Conservation (phyloP, 2,329 filamentous ascomycete species). For the Penicillium sp. region DNA sequence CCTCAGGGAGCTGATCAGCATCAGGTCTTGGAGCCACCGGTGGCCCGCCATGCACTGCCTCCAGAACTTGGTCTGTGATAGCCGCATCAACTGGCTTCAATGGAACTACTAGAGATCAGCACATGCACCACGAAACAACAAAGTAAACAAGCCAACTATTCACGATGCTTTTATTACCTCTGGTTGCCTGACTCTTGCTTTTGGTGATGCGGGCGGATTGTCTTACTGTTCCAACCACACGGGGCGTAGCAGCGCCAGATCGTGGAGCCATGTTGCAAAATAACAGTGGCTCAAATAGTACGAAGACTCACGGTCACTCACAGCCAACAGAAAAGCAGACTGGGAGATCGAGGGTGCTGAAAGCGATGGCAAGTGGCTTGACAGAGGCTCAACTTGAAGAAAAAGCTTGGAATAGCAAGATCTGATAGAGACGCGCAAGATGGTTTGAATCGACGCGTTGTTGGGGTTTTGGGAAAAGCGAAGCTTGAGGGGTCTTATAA, state of each 20-base stretch:
- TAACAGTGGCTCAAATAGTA: neutral
- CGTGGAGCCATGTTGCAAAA: conserved; percentile 1
- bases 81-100: neutral
- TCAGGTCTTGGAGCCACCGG: neutral
- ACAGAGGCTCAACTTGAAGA: no score
- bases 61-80: neutral
- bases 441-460: no score
- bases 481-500: no score
- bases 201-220: conserved; percentile 1
- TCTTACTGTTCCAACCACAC: neutral
- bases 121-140: no score
- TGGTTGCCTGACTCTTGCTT: neutral
- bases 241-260: neutral
- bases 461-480: no score
- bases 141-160: no score
- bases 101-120: neutral
- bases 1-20: no score
- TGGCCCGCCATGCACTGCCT: neutral
- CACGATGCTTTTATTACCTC: neutral
- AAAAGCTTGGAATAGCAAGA: no score
- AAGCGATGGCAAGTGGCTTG: no score
- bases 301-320: neutral
- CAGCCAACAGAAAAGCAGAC: neutral
- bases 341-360: neutral
- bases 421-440: no score